A percentile compares a stretch with the other conserved stretches of the same genome.
These are phyloP conservation scores for Tricholoma sp. DNA, from an alignment of 768 basidiomycete species.

Conservation along the genomic window DNA sequence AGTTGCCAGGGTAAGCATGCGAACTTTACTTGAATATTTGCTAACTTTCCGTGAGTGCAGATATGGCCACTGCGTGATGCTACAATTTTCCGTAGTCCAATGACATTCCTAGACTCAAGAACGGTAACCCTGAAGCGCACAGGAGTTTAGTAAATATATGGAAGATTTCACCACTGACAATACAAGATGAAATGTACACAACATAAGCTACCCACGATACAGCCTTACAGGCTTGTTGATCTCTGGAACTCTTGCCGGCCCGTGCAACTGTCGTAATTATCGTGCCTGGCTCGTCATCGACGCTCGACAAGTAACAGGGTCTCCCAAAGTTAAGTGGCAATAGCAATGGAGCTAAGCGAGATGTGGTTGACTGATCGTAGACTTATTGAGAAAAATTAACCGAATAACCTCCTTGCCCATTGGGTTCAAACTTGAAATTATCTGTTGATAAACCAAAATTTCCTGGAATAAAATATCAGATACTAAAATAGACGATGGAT, in stretches of 20 bases:
- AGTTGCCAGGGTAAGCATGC: constrained; percentile 50
- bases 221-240: neutral
- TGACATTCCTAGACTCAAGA: constrained; percentile 32
- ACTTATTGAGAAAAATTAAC: constrained; percentile 72
- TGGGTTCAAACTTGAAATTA: constrained; percentile 95
- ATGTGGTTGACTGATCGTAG: neutral
- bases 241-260: no score
- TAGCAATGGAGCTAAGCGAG: neutral
- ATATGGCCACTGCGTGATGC: constrained; percentile 37
- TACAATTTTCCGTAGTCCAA: constrained; percentile 38
- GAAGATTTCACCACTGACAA: neutral
- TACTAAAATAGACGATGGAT: neutral
- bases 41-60: constrained; percentile 20
- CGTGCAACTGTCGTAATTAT: neutral
- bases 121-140: neutral
- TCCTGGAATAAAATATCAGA: constrained; percentile 37
- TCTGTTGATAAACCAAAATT: constrained; percentile 94
- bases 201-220: neutral
- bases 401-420: constrained; percentile 93
- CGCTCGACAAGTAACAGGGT: no score
- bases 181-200: neutral
- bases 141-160: neutral
- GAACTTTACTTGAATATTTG: neutral
- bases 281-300: neutral
- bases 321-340: neutral